Conservation (phyloP, 2,329 filamentous ascomycete genomes). For the Malbranchea zuffiana region DNA sequence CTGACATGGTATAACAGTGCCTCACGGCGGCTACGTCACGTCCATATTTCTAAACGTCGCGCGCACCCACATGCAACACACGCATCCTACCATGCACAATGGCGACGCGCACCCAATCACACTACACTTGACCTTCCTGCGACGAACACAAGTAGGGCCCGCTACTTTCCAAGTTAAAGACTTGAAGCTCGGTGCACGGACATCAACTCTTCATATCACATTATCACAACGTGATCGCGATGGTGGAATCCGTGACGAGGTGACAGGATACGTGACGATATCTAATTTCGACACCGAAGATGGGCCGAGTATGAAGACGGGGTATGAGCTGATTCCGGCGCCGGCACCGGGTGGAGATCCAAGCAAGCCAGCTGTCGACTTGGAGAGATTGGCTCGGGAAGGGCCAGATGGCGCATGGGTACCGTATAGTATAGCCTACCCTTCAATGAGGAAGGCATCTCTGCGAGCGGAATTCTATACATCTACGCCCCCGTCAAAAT, state of each 20-base stretch:
- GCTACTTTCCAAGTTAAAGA: slow-evolving; percentile 50
- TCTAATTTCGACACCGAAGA: slow-evolving; percentile 49
- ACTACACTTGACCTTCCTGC: slow-evolving; percentile 55
- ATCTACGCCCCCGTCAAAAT: slow-evolving; percentile 28
- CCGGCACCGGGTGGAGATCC: slow-evolving; percentile 25
- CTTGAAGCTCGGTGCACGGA: slow-evolving; percentile 53
- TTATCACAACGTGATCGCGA: slow-evolving; percentile 35
- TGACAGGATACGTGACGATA: slow-evolving; percentile 55
- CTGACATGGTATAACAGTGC: slow-evolving; percentile 39
- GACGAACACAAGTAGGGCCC: slow-evolving; percentile 49
- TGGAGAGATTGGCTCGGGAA: slow-evolving; percentile 36
- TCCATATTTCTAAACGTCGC: slow-evolving; percentile 51
- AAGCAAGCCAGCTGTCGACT: slow-evolving; percentile 6
- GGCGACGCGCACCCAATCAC: slow-evolving; percentile 48
- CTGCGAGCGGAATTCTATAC: slow-evolving; percentile 44
- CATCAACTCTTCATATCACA: slow-evolving; percentile 52
- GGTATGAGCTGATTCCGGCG: slow-evolving; percentile 42
- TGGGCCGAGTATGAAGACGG: slow-evolving; percentile 47
- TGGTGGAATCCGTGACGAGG: slow-evolving; percentile 42
- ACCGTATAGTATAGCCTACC: slow-evolving; percentile 22
- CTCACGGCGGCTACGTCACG: slow-evolving; percentile 60
- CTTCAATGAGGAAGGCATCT: slow-evolving; percentile 38
- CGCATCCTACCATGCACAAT: slow-evolving; percentile 42
- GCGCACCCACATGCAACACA: slow-evolving; percentile 48
- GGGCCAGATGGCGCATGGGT: slow-evolving; percentile 37